These are phyloP conservation scores for Scolecobasidium constrictum DNA, from an alignment of 2,329 filamentous ascomycete species.

Conservation along the genomic window DNA sequence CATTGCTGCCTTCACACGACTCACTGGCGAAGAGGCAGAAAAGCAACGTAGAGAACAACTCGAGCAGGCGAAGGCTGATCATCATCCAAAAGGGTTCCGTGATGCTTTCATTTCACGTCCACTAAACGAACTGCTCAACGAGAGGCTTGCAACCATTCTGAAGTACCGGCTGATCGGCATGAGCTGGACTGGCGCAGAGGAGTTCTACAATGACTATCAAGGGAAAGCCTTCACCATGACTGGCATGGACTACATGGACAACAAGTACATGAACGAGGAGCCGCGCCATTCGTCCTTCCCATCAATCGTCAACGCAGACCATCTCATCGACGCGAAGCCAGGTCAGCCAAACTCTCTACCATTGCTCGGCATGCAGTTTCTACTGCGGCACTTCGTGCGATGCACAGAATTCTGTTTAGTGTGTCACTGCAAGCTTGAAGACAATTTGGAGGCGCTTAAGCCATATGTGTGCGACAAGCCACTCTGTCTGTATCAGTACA, in stretches of 20 bases:
- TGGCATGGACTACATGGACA: constrained; percentile 23
- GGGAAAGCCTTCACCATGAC: constrained; percentile 17
- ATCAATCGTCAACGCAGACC: constrained; percentile 38
- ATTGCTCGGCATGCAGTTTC: constrained; percentile 59
- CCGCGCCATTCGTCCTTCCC: constrained; percentile 25
- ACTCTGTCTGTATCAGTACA: constrained; percentile 81
- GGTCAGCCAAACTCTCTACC: constrained; percentile 40
- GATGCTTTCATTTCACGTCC: constrained; percentile 62
- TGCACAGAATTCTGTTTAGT: constrained; percentile 83
- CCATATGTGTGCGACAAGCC: constrained; percentile 63
- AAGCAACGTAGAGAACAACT: constrained; percentile 10
- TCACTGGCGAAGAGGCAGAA: constrained; percentile 22
- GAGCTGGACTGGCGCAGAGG: constrained; percentile 59
- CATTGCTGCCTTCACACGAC: constrained; percentile 37
- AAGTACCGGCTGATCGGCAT: constrained; percentile 45
- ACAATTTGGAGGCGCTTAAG: constrained; percentile 58
- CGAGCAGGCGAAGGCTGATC: background rate
- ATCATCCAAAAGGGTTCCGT: constrained; percentile 29
- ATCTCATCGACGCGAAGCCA: constrained; percentile 26
- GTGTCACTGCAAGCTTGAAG: constrained; percentile 60
- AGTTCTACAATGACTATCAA: constrained; percentile 40
- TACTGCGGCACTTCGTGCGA: constrained; percentile 62
- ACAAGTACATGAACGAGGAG: constrained; percentile 28
- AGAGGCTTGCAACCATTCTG: constrained; percentile 52
- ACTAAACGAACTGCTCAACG: constrained; percentile 56